phyloP scores from a whole-genome alignment of 441 rosid genomes.

The Capsella rubella region DNA sequence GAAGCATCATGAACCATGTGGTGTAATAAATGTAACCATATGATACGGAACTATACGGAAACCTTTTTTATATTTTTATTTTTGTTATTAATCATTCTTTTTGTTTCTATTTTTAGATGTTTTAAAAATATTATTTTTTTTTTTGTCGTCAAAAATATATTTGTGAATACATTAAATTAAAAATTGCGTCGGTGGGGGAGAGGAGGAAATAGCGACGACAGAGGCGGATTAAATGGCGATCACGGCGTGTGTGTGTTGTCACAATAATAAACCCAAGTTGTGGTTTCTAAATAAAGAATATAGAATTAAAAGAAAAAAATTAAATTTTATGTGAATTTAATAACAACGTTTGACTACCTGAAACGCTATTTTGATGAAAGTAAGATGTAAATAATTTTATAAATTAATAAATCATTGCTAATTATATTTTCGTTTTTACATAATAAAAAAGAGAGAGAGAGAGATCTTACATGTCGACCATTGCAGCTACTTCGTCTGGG shows the following conservation, averaged over 20 bases:
- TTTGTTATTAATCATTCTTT: background rate
- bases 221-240: slow-evolving; percentile 44
- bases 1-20: slow-evolving; percentile 21
- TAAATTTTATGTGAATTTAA: background rate
- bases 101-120: slow-evolving; percentile 29
- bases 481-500: slow-evolving; percentile 45
- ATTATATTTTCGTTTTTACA: background rate
- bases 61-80: slow-evolving; percentile 11
- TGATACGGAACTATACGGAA: slow-evolving; percentile 37
- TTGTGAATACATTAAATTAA: slow-evolving; percentile 26
- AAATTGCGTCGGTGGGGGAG: slow-evolving; percentile 34
- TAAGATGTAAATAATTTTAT: slow-evolving; percentile 16
- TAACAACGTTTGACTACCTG: slow-evolving; percentile 28
- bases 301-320: background rate
- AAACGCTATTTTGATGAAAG: slow-evolving; percentile 20
- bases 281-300: slow-evolving; percentile 3
- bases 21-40: slow-evolving; percentile 27
- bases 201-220: slow-evolving; percentile 35
- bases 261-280: background rate
- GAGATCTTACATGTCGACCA: slow-evolving; percentile 48
- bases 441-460: background rate
- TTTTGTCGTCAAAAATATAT: too few relatives aligned
- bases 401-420: background rate
- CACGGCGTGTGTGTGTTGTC: slow-evolving; percentile 44
- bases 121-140: background rate